Conservation (phyloP, 164 flowering plant genomes). For the Magnolia officinalis region DNA sequence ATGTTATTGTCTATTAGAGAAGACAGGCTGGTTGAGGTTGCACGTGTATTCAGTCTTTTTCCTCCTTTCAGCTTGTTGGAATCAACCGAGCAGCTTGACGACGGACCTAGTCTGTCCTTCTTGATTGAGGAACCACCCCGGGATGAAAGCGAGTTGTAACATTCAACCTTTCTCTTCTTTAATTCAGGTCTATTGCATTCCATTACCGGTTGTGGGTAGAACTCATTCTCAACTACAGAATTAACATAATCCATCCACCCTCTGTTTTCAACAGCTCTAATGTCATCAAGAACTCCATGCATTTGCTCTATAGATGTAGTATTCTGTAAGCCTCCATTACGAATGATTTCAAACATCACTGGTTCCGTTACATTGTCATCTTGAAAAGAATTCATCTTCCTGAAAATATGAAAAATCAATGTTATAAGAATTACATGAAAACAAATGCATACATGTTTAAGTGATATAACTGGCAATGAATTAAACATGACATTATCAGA, state of each 20-base stretch:
- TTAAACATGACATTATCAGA: background rate
- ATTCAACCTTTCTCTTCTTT: background rate
- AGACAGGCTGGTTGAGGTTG: conserved; percentile 55
- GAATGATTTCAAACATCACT: too few species aligned
- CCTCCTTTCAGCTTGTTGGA: too few species aligned
- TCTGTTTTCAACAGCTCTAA: background rate
- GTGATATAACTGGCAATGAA: background rate
- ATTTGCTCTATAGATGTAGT: too few species aligned
- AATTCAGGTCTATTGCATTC: background rate
- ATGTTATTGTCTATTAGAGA: conserved; percentile 72
- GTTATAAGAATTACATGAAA: background rate
- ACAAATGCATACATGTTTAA: background rate
- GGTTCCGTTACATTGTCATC: too few species aligned
- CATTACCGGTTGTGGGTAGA: background rate
- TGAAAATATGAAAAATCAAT: background rate
- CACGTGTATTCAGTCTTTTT: too few species aligned
- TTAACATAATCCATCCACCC: background rate
- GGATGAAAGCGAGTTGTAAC: background rate
- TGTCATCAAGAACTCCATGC: too few species aligned
- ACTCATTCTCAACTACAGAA: background rate
- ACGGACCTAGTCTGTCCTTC: too few species aligned
- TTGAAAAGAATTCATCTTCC: too few species aligned
- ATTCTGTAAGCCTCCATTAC: too few species aligned
- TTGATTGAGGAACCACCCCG: too few species aligned
- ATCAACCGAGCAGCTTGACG: too few species aligned